Evolutionary conservation across 2,329 filamentous ascomycete species (phyloP), one percentile per base, ranked within the genome.

Genomic region (Trichoderma koningiopsis): DNA sequence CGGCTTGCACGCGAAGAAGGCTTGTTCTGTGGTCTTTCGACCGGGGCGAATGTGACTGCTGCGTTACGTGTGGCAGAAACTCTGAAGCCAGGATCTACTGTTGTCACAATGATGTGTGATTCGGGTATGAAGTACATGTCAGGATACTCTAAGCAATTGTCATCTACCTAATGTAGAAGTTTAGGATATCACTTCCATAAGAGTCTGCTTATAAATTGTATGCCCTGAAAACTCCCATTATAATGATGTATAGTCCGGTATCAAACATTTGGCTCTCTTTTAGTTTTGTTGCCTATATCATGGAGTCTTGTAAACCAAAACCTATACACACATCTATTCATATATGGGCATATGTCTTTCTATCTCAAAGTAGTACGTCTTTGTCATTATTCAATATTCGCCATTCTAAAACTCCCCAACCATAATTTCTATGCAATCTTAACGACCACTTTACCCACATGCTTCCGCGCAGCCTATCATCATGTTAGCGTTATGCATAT

Each of bases 81-180:
- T 19, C 56, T 68, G n/a, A 29, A 40, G 7, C 40, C 65, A 22
- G 65, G 65, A 3, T 58, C 65, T n/a, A 68, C 56, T 6, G 65
- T 68, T 37, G 65, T 68, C 14, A 33, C 65, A 2, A 61, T 68
- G n/a, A 60, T 60, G 65, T 68, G 65, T 10, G 65, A 68, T 35
- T 68, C 65, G 6, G 65, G 65, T 6, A 60, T 68, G 56, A 68
- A 68, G 56, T 68, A 68, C 24, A 60, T 61, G 56, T 31, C 37
- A 4, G 43, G 65, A 24, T 68, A 60, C 33, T 60, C 56, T 37
- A 47, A 43, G 1, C 65, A 68, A 22, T 14, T 68, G n/a, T 43
- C 60, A 14, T 29, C 56, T 10, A 13, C n/a, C n/a, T n/a, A n/a
- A n/a, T 37, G 1, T 24, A 33, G 27, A 5, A 31, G 43, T 13